phyloP scores from a whole-genome alignment of 1,284 basidiomycete species.

The Sporisorium sorghi region DNA sequence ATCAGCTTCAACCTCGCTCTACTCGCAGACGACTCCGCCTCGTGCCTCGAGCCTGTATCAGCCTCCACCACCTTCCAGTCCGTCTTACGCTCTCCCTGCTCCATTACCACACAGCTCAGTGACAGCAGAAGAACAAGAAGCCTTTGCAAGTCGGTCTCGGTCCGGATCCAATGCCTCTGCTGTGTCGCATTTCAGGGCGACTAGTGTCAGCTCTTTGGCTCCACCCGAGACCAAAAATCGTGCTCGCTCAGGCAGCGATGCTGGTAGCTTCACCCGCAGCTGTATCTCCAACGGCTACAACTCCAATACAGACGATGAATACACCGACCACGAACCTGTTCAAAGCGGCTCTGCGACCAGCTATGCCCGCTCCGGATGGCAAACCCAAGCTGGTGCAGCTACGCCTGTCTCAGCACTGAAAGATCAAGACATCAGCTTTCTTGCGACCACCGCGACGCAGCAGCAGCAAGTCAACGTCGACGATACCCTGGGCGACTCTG shows the following conservation, averaged over 20 bases:
- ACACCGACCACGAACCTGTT: conserved; percentile 2
- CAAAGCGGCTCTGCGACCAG: background rate
- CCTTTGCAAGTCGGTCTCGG: background rate
- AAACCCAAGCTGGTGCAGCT: background rate
- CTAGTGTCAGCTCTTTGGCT: conserved; percentile 27
- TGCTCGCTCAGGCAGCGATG: conserved; percentile 33
- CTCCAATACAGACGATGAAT: conserved; percentile 28
- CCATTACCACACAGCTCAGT: background rate
- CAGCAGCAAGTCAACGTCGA: background rate
- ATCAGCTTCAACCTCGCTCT: background rate
- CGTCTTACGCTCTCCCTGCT: background rate
- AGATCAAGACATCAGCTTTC: too few relatives aligned
- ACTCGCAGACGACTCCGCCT: background rate
- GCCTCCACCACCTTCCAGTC: background rate
- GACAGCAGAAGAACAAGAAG: background rate
- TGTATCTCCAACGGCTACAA: conserved; percentile 29
- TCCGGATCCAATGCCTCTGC: conserved; percentile 6
- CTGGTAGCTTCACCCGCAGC: conserved; percentile 50
- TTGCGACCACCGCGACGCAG: background rate
- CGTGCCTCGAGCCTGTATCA: background rate
- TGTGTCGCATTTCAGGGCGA: conserved; percentile 9
- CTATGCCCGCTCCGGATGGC: background rate
- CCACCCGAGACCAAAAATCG: conserved; percentile 17
- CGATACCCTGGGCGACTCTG: conserved; percentile 12
- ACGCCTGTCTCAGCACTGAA: background rate